Conservation (phyloP, 2,329 filamentous ascomycete genomes). For the Ceratocystis huliohia region DNA sequence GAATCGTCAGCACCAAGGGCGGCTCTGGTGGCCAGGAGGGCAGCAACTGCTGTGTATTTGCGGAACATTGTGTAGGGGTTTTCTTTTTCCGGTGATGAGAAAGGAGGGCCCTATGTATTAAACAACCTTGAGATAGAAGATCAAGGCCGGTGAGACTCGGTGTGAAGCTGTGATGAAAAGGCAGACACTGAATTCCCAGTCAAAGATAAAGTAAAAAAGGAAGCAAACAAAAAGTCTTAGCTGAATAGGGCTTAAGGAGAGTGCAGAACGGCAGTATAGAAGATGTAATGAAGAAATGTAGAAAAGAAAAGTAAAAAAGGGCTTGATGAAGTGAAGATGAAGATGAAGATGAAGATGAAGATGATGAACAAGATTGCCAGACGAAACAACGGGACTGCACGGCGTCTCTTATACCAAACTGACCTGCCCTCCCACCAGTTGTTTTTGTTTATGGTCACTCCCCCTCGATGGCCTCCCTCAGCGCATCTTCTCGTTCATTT, state of each 20-base stretch:
- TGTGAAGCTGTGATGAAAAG: neutral
- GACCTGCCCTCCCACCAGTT: neutral
- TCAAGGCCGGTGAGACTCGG: too few species aligned
- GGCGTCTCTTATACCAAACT: neutral
- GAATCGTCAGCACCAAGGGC: constrained; percentile 9
- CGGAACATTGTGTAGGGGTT: constrained; percentile 9
- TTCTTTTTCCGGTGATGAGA: neutral
- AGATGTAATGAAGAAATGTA: neutral
- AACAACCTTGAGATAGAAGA: too few species aligned
- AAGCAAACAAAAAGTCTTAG: too few species aligned
- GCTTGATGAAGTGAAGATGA: neutral
- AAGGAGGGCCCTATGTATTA: neutral
- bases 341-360: neutral
- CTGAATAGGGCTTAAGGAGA: too few species aligned
- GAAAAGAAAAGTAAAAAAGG: neutral
- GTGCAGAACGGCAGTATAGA: neutral
- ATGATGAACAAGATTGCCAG: neutral
- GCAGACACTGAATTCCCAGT: too few species aligned
- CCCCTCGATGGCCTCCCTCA: neutral
- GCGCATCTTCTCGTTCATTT: neutral
- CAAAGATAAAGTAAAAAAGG: neutral
- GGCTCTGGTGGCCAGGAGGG: constrained; percentile 11
- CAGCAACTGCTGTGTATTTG: constrained; percentile 18
- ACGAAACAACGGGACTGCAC: neutral
- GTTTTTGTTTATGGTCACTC: constrained; percentile 4